A percentile compares a stretch with the other conserved stretches of the same genome.
Evolutionary conservation across 2,329 filamentous ascomycete genomes (phyloP).

Genomic region (Trichoderma arundinaceum): DNA sequence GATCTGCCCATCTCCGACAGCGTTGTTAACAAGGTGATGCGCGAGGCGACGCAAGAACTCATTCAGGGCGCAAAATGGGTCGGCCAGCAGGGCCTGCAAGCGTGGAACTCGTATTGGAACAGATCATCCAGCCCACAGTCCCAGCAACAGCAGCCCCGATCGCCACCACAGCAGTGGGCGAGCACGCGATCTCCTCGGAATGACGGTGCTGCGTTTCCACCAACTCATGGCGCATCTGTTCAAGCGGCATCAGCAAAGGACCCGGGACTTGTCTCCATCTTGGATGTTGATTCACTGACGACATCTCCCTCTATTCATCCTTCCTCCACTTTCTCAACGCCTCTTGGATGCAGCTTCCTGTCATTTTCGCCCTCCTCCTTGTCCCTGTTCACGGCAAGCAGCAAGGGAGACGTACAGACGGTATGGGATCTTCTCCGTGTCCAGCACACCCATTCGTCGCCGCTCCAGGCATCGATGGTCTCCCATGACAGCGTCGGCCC

Average conservation of each 20-base stretch:
- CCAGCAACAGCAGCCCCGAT: conserved; percentile 50
- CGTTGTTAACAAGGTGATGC: conserved; percentile 76
- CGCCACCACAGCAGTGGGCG: conserved; percentile 57
- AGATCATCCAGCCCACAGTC: conserved; percentile 51
- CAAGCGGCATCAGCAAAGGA: conserved; percentile 63
- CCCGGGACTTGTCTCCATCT: conserved; percentile 74
- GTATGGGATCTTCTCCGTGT: conserved; percentile 79
- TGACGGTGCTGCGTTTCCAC: conserved; percentile 68
- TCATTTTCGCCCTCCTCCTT: conserved; percentile 78
- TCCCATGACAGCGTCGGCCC: conserved; percentile 56
- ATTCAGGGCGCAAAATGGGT: conserved; percentile 78
- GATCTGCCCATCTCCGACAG: conserved; percentile 75
- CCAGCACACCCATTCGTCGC: conserved; percentile 66
- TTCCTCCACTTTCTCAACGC: conserved; percentile 71
- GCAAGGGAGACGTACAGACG: conserved; percentile 81
- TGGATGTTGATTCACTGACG: conserved; percentile 69
- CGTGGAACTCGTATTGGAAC: conserved; percentile 83
- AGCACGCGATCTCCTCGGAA: conserved; percentile 51
- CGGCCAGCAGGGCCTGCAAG: conserved; percentile 75
- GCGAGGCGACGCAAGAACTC: conserved; percentile 78
- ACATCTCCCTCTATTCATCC: conserved; percentile 62
- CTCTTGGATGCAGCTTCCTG: conserved; percentile 78
- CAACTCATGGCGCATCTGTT: conserved; percentile 70
- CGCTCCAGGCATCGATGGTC: conserved; percentile 56
- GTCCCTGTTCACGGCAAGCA: conserved; percentile 77